phyloP scores from a whole-genome alignment of 805 yeast species.

The Candida quercuum region DNA sequence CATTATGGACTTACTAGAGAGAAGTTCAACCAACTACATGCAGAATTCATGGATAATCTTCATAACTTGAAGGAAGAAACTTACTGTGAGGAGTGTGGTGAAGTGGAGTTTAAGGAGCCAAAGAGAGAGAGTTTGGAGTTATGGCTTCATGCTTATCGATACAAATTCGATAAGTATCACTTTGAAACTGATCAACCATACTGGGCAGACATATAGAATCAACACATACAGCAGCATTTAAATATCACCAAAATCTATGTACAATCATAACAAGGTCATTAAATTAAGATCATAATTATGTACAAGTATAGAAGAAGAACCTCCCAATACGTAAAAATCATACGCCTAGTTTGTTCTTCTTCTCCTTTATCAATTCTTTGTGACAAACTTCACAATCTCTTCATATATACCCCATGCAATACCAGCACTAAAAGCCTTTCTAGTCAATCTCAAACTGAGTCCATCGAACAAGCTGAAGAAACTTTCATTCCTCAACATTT shows the following conservation, averaged over 20 bases:
- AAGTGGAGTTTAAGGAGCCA: constrained; percentile 12
- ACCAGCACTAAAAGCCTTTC: constrained; percentile 90
- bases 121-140: constrained; percentile 10
- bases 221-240: too few relatives aligned
- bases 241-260: too few relatives aligned
- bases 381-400: constrained; percentile 52
- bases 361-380: too few relatives aligned
- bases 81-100: constrained; percentile 17
- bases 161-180: constrained; percentile 12
- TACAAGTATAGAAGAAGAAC: neutral
- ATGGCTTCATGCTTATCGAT: constrained; percentile 21
- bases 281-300: too few relatives aligned
- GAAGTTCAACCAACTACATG: constrained; percentile 9
- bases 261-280: too few relatives aligned
- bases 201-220: constrained; percentile 20
- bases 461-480: constrained; percentile 71
- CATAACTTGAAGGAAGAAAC: constrained; percentile 30
- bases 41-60: constrained; percentile 10
- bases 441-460: constrained; percentile 65
- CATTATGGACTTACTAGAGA: constrained; percentile 4
- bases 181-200: constrained; percentile 17
- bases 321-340: too few relatives aligned
- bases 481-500: constrained; percentile 41
- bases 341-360: too few relatives aligned
- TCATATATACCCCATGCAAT: constrained; percentile 97